Evolutionary conservation across 805 yeast genomes (phyloP), one percentile per base, ranked within the genome.

Genomic region (Trichomonascus vanleenenianus): DNA sequence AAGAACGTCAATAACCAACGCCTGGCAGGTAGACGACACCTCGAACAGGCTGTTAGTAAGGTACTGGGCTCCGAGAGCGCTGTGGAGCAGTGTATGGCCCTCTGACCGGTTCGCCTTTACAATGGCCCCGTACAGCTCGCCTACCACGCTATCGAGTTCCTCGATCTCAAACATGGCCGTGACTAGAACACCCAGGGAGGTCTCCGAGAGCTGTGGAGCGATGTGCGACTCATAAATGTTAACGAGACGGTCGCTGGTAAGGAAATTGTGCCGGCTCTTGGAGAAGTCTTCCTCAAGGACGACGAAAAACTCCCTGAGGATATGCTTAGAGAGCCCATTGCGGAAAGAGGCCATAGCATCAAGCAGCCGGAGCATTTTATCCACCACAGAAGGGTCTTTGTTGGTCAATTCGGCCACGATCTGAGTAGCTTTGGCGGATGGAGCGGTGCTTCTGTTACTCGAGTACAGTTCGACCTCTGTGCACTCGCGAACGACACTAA

Each of bases 321-420:
- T 63, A 10, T 66, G 66, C 39, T 56, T 56, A 1, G 76, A 61
- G 25, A 75, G 56, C 2, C 69, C 63, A 1, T 60, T 52, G 19
- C 69, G 63, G 54, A 76, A 78, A 0, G 66, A 61, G n/a, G 64
- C 52, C 22, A 72, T 49, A 1, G 65, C 57, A 35, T 62, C 56
- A 31, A 72, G 47, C 39, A 63, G 62, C 38, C 49, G 51, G 32
- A 53, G 41, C 3, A 41, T 18, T 19, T 61, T 60, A 11, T 60
- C 56, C 8, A 52, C 51, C 32, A 60, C 55, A 39, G 60, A 65
- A n/a, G 51, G 52, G 20, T 55, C 53, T 46, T 64, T 70, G 4
- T 15, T 47, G 20, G 18, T 49, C 44, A 30, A 31, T 27, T 10
- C 32, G 35, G 43, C 42, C 20, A 61, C 31, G 14, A 60, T 48